A percentile compares a stretch with the other conserved stretches of the same genome.
Evolutionary conservation across 2,329 filamentous ascomycete species (phyloP).

Genomic region (Eutypa lata): DNA sequence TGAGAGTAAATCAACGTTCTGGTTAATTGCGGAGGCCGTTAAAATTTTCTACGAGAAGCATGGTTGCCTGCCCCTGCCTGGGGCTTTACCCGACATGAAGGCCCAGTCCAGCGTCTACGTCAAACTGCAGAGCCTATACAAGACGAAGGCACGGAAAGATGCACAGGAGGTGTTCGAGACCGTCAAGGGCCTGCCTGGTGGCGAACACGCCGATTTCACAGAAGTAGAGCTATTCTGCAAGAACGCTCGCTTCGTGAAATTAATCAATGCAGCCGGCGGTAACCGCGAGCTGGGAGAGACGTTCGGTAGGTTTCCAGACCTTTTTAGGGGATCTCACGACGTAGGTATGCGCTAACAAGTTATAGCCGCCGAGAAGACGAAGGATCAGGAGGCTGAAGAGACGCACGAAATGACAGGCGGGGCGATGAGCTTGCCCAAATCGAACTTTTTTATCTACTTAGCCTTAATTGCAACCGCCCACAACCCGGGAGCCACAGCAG

Average conservation of each 20-base stretch:
- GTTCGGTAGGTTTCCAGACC: constrained; percentile 44
- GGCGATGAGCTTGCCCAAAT: constrained; percentile 44
- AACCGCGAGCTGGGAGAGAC: constrained; percentile 48
- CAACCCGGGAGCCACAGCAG: constrained; percentile 38
- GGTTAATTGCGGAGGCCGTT: constrained; percentile 82
- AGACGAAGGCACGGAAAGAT: constrained; percentile 78
- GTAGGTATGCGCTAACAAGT: constrained; percentile 21
- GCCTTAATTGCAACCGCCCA: constrained; percentile 56
- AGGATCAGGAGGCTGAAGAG: constrained; percentile 49
- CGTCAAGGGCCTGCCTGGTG: constrained; percentile 52
- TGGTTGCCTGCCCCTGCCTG: constrained; percentile 74
- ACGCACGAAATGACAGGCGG: constrained; percentile 33
- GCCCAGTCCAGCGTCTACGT: constrained; percentile 88
- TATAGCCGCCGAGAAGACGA: constrained; percentile 51
- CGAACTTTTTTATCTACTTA: constrained; percentile 67
- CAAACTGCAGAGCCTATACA: constrained; percentile 88
- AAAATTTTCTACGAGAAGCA: constrained; percentile 73
- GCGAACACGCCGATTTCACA: constrained; percentile 56
- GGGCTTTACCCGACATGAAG: constrained; percentile 95
- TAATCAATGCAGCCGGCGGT: constrained; percentile 60
- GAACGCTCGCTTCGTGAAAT: constrained; percentile 87
- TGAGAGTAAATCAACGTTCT: constrained; percentile 65
- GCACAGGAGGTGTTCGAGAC: constrained; percentile 67
- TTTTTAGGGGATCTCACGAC: constrained; percentile 6
- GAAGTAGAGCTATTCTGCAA: constrained; percentile 94